Percentiles rank a stretch among this genome's conserved stretches.
Evolutionary conservation across 345 rosid genomes (phyloP).

Genomic region (Eucalyptus cloeziana): DNA sequence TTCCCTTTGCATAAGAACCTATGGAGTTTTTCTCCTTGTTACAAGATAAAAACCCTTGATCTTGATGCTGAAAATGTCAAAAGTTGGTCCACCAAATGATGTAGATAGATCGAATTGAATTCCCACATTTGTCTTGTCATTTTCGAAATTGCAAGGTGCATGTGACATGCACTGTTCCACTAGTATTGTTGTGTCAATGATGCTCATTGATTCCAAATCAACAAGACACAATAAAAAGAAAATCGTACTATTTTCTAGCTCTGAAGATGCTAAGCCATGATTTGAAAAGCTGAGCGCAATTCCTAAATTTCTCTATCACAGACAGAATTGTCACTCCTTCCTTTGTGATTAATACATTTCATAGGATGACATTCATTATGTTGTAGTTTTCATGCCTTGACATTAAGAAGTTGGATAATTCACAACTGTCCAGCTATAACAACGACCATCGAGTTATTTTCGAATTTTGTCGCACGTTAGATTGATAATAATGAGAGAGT

Average conservation of each 20-base stretch:
- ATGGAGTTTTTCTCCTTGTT: neutral
- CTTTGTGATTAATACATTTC: neutral
- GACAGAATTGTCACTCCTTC: neutral
- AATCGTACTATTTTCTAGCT: neutral
- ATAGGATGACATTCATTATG: neutral
- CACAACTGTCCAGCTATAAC: neutral
- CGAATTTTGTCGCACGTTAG: neutral
- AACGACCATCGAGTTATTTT: neutral
- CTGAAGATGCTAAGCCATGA: neutral
- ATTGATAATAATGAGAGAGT: neutral
- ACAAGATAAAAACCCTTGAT: neutral
- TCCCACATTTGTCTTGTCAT: neutral
- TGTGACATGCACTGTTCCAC: neutral
- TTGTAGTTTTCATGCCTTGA: neutral
- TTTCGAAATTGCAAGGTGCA: neutral
- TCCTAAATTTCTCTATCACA: neutral
- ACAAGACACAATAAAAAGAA: neutral
- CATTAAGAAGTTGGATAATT: neutral
- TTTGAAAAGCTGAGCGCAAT: neutral
- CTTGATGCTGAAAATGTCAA: neutral
- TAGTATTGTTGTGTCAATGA: neutral
- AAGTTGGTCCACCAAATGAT: neutral
- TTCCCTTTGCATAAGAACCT: neutral
- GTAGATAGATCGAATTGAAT: neutral
- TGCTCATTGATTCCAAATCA: neutral